Percentiles rank a stretch among this genome's conserved stretches.
Evolutionary conservation across 192 early-diverging fungal species (phyloP).

Genomic region (Spizellomyces punctatus): DNA sequence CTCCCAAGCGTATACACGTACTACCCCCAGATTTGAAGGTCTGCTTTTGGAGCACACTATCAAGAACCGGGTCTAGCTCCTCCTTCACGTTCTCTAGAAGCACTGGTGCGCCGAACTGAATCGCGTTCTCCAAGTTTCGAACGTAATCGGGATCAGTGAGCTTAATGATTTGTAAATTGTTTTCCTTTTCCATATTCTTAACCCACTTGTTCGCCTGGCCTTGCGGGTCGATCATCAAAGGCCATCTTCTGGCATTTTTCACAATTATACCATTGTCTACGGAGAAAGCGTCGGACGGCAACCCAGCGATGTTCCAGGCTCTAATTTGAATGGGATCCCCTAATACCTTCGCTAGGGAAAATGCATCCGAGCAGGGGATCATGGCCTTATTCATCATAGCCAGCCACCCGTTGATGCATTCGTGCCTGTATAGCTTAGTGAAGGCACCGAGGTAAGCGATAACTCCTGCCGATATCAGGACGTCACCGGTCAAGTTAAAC

Average conservation of each 20-base stretch:
- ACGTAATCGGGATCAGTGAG: constrained; percentile 63
- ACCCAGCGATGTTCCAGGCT: constrained; percentile 64
- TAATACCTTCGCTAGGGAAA: constrained; percentile 57
- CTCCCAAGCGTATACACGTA: constrained; percentile 61
- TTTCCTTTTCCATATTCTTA: constrained; percentile 68
- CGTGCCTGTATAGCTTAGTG: constrained; percentile 57
- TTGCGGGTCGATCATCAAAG: constrained; percentile 70
- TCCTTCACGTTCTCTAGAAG: constrained; percentile 70
- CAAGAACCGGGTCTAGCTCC: constrained; percentile 67
- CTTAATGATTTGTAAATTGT: constrained; percentile 65
- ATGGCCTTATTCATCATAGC: constrained; percentile 35
- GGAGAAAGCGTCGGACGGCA: constrained; percentile 63
- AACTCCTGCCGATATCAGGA: constrained; percentile 63
- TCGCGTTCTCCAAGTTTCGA: constrained; percentile 62
- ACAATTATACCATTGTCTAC: constrained; percentile 70
- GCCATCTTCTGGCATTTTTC: constrained; percentile 59
- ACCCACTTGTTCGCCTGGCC: constrained; percentile 69
- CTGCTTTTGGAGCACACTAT: constrained; percentile 62
- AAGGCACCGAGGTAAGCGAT: constrained; percentile 67
- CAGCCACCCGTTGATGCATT: constrained; percentile 52
- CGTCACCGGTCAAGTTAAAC: constrained; percentile 60
- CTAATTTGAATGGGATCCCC: constrained; percentile 65
- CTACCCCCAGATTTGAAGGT: constrained; percentile 66
- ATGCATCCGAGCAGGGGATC: constrained; percentile 58
- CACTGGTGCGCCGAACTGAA: constrained; percentile 63